Conservation (phyloP, 2,329 filamentous ascomycete species). For the Diaporthe sp. region DNA sequence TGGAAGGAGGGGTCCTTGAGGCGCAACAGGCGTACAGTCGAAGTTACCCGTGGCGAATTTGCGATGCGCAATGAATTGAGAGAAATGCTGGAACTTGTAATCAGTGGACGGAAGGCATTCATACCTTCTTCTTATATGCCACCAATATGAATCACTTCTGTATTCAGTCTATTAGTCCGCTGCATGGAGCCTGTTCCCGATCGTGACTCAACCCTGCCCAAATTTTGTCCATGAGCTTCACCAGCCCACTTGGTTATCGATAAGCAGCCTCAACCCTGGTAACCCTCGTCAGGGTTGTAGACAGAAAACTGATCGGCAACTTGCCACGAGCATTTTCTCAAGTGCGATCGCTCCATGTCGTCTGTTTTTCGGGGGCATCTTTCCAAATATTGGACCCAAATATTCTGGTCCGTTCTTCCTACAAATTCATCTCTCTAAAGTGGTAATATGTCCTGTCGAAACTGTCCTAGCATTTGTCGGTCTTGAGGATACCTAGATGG, state of each 20-base stretch:
- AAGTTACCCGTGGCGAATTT: neutral
- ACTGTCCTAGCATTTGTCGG: no score
- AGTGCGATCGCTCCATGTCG: no score
- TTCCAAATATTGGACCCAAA: neutral
- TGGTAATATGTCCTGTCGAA: no score
- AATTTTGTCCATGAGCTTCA: slow-evolving; percentile 29
- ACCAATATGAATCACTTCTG: slow-evolving; percentile 22
- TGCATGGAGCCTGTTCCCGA: neutral
- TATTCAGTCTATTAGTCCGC: neutral
- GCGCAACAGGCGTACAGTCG: slow-evolving; percentile 21
- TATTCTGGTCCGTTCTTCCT: neutral
- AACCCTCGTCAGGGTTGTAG: neutral
- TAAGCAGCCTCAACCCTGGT: slow-evolving; percentile 11
- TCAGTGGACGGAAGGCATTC: slow-evolving; percentile 37
- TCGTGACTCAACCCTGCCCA: slow-evolving; percentile 39
- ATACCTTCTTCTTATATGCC: slow-evolving; percentile 35
- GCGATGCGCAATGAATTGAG: neutral
- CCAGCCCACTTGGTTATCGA: slow-evolving; percentile 16
- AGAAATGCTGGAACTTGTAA: slow-evolving; percentile 15
- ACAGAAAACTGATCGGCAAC: neutral
- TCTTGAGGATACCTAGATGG: no score
- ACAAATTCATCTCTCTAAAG: no score
- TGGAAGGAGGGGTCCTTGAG: slow-evolving; percentile 36
- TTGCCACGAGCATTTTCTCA: neutral
- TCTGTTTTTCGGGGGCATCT: no score